Conservation (phyloP, 2,329 filamentous ascomycete genomes). For the Phialocephala sp. region DNA sequence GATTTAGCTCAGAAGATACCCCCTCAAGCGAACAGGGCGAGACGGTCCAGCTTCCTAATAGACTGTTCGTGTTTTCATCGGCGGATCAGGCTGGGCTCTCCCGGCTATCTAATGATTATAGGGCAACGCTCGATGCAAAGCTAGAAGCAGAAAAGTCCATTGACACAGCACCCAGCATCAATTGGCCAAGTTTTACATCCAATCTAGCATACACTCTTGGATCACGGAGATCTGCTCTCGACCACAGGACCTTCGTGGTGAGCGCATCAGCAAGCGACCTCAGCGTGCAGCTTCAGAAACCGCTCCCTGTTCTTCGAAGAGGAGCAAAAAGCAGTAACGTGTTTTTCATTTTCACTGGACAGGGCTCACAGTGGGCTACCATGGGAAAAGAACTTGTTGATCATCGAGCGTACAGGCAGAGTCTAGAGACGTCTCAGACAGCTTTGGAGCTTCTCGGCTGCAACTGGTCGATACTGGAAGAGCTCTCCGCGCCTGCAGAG, state of each 20-base stretch:
- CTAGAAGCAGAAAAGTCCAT: conserved; percentile 10
- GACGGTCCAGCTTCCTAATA: conserved; percentile 9
- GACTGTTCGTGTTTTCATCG: conserved; percentile 17
- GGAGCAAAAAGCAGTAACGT: conserved; percentile 4
- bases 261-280: conserved; percentile 37
- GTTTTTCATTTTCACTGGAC: conserved; percentile 32
- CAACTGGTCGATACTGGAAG: not conserved
- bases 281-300: not conserved
- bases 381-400: conserved; percentile 32
- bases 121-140: not conserved
- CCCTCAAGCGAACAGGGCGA: not conserved
- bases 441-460: not conserved
- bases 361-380: conserved; percentile 34
- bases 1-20: conserved; percentile 12
- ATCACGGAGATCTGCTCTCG: conserved; percentile 16
- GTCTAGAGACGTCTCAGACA: conserved; percentile 2
- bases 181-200: not conserved
- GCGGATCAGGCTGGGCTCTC: conserved; percentile 12
- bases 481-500: not conserved
- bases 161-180: not conserved
- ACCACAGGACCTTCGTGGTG: conserved; percentile 19
- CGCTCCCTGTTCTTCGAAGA: conserved; percentile 4
- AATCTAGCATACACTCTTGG: conserved; percentile 24
- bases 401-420: conserved; percentile 10
- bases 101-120: conserved; percentile 2